Base-by-base conservation (phyloP, 2,329 filamentous ascomycete species). In the Nakataea oryzae region DNA sequence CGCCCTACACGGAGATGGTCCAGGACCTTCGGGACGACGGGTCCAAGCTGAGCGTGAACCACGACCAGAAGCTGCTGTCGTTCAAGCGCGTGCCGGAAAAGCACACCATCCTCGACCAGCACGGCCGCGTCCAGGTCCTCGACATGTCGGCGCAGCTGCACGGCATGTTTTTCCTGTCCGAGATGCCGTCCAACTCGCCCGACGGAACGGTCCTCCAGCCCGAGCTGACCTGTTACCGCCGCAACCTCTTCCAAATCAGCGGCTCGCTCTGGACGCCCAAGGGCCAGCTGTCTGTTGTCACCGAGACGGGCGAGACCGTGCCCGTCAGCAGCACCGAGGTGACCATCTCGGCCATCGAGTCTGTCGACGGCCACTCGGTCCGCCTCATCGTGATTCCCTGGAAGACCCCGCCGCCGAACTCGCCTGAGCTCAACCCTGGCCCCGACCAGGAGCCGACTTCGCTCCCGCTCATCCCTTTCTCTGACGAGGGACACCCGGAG, bases 341-440 rank as follows among this genome's bases (percentile, higher is more conserved):
- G 61, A 87, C 88, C 61, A 90, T 97, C 58, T 96, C 91, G 6
- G 93, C 93, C 11, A 96, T 92, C 59, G 93, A 97, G 73, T 97
- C 93, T 1, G 92, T 96, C 21, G 93, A 97, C 72, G 91, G 91
- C 41, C 93, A 96, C 68, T 79, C 90, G 0, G 91, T 97, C 56
- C 93, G 96, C 69, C 87, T 97, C 65, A 97, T 97, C 65, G 95
- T 95, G 9, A 96, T 97, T 64, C 93, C 93, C 1, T 97, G 93
- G 93, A 97, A 97, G 79, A 97, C 93, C 2, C 93, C 92, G 1
- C 90, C 89, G 30, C 90, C 90, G 60, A 90, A 88, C 74, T 85
- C 87, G 3, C 82, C 86, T n/a, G 85, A 88, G 66, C 79, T 86
- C 63, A 81, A 76, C 64, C 84, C 88, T 65, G 78, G 78, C 1